Conservation (phyloP, 345 rosid species). For the Noccaea bulbosa region DNA sequence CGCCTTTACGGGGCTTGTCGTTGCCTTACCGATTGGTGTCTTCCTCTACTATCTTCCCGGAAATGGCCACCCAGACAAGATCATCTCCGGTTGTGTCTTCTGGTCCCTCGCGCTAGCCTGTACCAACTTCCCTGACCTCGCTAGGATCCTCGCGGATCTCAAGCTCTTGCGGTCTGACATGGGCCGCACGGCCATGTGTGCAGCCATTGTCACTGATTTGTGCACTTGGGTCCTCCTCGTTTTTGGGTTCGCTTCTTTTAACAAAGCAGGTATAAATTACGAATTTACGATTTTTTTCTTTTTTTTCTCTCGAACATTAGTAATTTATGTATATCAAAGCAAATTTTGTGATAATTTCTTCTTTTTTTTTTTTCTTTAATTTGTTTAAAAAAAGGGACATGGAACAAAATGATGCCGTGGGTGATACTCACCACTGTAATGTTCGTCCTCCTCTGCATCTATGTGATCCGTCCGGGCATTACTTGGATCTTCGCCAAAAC, state of each 20-base stretch:
- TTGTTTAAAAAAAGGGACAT: constrained; percentile 28
- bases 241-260: constrained; percentile 45
- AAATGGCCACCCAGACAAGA: constrained; percentile 40
- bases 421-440: constrained; percentile 33
- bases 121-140: constrained; percentile 70
- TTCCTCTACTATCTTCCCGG: constrained; percentile 41
- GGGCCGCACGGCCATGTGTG: constrained; percentile 59
- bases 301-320: not conserved
- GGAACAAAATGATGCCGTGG: constrained; percentile 36
- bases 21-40: constrained; percentile 54
- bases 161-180: constrained; percentile 69
- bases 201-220: constrained; percentile 59
- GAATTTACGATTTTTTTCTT: too few relatives aligned
- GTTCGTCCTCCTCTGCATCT: constrained; percentile 50
- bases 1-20: constrained; percentile 48
- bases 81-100: constrained; percentile 46
- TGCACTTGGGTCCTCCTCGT: constrained; percentile 61
- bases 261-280: constrained; percentile 20
- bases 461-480: constrained; percentile 53
- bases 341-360: not conserved
- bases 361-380: not conserved
- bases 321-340: not conserved
- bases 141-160: constrained; percentile 59
- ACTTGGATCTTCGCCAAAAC: constrained; percentile 47
- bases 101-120: constrained; percentile 63